These are phyloP conservation scores for Isatis lusitanica DNA, from an alignment of 441 rosid genomes.

Conservation along the genomic window DNA sequence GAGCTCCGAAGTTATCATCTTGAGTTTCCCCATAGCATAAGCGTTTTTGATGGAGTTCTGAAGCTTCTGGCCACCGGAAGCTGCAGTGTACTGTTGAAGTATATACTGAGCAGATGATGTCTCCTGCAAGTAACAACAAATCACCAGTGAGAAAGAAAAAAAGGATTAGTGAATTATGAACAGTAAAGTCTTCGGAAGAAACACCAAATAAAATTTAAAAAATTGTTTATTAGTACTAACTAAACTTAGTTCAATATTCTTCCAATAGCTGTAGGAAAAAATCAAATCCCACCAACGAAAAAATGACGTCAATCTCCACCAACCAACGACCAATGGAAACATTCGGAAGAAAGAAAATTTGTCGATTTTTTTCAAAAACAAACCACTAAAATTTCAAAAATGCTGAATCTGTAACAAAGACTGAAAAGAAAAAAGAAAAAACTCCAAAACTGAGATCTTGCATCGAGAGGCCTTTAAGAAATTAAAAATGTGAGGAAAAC, in stretches of 20 bases:
- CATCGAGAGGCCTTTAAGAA: not conserved
- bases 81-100: constrained; percentile 85
- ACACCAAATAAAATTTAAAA: not conserved
- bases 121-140: constrained; percentile 48
- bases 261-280: not conserved
- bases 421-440: not conserved
- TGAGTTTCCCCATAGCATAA: constrained; percentile 82
- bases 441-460: not conserved
- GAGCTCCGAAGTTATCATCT: constrained; percentile 72
- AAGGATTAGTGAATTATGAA: constrained; percentile 9
- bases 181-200: constrained; percentile 17
- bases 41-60: constrained; percentile 75
- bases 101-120: constrained; percentile 90
- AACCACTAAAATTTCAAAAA: constrained; percentile 1
- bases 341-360: not conserved
- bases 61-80: constrained; percentile 81
- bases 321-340: constrained; percentile 35
- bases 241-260: not conserved
- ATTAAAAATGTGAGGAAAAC: not conserved
- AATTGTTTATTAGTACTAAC: not conserved
- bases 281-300: constrained; percentile 31
- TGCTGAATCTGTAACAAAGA: not conserved
- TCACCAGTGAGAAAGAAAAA: not conserved
- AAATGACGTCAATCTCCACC: constrained; percentile 31
- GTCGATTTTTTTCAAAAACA: not conserved